Percentiles rank a stretch among this genome's conserved stretches.
These are phyloP conservation scores for Barnettozyma botsteinii DNA, from an alignment of 805 yeast genomes.

Conservation along the genomic window DNA sequence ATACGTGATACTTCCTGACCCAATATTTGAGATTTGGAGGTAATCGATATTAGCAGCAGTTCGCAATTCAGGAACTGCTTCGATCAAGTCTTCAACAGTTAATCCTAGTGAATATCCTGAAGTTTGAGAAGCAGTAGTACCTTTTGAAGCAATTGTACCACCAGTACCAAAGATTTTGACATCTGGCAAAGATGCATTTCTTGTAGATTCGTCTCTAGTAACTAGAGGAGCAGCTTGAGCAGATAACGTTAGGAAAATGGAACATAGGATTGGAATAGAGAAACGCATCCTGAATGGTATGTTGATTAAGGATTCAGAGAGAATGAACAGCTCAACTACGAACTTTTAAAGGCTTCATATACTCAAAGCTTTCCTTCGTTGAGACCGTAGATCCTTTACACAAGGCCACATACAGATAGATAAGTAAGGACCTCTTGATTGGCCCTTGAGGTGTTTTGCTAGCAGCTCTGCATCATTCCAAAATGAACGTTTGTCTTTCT, in stretches of 20 bases:
- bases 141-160: constrained; percentile 55
- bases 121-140: constrained; percentile 40
- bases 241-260: constrained; percentile 1
- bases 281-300: constrained; percentile 7
- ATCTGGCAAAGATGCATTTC: constrained; percentile 17
- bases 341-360: no score
- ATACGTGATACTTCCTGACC: constrained; percentile 51
- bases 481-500: no score
- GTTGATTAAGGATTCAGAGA: no score
- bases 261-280: constrained; percentile 1
- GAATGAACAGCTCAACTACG: no score
- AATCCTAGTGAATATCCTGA: constrained; percentile 51
- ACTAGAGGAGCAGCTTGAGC: background rate
- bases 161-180: constrained; percentile 53
- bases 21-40: constrained; percentile 40
- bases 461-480: no score
- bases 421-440: no score
- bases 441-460: no score
- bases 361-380: no score
- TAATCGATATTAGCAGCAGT: constrained; percentile 45
- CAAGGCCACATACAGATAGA: no score
- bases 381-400: no score
- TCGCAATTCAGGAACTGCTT: constrained; percentile 51
- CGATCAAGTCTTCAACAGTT: constrained; percentile 45
- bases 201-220: constrained; percentile 6